Conservation (phyloP, 2,329 filamentous ascomycete genomes). For the Neobulgaria alba region DNA sequence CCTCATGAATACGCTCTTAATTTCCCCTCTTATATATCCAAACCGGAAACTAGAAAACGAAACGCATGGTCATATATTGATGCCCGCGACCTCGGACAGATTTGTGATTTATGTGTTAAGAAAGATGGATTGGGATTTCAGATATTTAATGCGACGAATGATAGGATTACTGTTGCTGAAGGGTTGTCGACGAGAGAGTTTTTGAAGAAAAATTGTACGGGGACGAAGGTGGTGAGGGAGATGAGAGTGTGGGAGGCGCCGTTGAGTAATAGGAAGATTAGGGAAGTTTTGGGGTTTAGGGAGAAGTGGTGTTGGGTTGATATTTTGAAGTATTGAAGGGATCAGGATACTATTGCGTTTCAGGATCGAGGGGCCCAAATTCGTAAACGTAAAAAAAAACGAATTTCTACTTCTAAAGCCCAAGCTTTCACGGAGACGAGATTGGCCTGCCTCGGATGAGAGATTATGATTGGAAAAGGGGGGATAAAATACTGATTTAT, state of each 20-base stretch:
- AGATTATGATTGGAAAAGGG: no score
- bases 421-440: no score
- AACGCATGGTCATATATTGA: slow-evolving; percentile 59
- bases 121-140: slow-evolving; percentile 51
- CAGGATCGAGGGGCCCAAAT: no score
- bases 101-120: slow-evolving; percentile 45
- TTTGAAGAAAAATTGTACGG: slow-evolving; percentile 39
- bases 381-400: no score
- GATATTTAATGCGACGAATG: slow-evolving; percentile 56
- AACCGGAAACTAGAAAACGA: slow-evolving; percentile 44
- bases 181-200: no score
- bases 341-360: no score
- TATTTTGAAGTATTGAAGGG: no score
- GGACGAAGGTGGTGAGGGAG: slow-evolving; percentile 41
- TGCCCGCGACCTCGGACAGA: slow-evolving; percentile 50
- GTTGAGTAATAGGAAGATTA: slow-evolving; percentile 51
- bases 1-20: slow-evolving; percentile 49
- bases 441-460: no score
- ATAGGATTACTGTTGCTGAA: slow-evolving; percentile 45
- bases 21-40: slow-evolving; percentile 43
- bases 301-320: no score
- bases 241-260: slow-evolving; percentile 52
- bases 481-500: no score
- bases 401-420: no score
- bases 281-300: slow-evolving; percentile 47